Conservation (phyloP, 306 rosid genomes). For the Trifolium fragiferum region DNA sequence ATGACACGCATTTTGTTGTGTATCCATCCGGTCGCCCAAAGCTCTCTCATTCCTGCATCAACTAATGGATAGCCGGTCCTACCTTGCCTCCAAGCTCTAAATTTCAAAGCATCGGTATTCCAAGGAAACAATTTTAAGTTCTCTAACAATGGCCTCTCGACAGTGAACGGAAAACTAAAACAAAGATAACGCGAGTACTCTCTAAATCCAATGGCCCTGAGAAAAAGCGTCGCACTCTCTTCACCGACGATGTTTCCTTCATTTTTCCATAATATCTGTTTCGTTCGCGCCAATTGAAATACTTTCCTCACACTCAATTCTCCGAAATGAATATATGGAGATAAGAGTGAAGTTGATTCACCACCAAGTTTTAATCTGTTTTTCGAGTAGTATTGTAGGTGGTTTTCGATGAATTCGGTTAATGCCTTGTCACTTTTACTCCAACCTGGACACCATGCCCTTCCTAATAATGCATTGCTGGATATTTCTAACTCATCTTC, state of each 20-base stretch:
- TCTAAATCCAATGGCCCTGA: conserved; percentile 86
- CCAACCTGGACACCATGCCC: conserved; percentile 40
- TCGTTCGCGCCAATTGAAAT: neutral
- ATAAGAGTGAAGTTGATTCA: neutral
- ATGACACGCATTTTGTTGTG: conserved; percentile 94
- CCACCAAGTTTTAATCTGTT: neutral
- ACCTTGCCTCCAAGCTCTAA: conserved; percentile 98
- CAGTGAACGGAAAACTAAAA: conserved; percentile 85
- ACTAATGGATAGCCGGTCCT: conserved; percentile 96
- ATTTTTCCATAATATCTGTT: conserved; percentile 66
- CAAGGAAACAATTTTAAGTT: conserved; percentile 88
- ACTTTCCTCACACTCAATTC: conserved; percentile 22
- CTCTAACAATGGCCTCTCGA: conserved; percentile 89
- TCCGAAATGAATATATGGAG: conserved; percentile 12
- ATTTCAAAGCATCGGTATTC: conserved; percentile 63
- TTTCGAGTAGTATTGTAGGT: neutral
- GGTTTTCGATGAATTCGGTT: conserved; percentile 3
- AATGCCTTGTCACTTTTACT: conserved; percentile 23
- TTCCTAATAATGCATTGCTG: conserved; percentile 85
- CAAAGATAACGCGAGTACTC: conserved; percentile 92
- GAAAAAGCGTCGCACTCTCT: conserved; percentile 90
- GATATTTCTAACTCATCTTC: conserved; percentile 81
- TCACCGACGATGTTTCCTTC: conserved; percentile 87
- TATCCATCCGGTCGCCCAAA: conserved; percentile 99
- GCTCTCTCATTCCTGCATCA: conserved; percentile 98